A percentile compares a stretch with the other conserved stretches of the same genome.
These are phyloP conservation scores for Paecilomyces niveus DNA, from an alignment of 2,329 filamentous ascomycete species.

Conservation along the genomic window DNA sequence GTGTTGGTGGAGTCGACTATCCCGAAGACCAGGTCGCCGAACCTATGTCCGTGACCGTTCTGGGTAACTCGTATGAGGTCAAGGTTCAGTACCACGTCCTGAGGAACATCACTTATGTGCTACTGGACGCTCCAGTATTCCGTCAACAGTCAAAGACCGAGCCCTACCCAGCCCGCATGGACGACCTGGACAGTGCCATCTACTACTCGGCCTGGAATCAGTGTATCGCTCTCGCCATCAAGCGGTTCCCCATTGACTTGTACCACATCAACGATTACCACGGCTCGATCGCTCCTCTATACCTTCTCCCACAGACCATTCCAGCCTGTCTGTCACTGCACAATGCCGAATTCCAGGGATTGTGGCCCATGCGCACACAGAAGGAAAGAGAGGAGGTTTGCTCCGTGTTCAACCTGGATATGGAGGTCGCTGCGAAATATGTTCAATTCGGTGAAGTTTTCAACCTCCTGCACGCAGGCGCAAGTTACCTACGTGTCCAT, in stretches of 20 bases:
- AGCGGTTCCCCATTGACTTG: conserved; percentile 56
- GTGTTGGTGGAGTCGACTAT: conserved; percentile 58
- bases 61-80: conserved; percentile 55
- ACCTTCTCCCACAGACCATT: conserved; percentile 56
- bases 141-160: conserved; percentile 56
- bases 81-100: conserved; percentile 57
- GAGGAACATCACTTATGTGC: conserved; percentile 61
- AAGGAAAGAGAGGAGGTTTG: conserved; percentile 58
- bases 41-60: conserved; percentile 56
- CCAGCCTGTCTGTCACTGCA: conserved; percentile 59
- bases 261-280: conserved; percentile 64
- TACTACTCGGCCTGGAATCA: conserved; percentile 66
- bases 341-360: conserved; percentile 62
- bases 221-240: conserved; percentile 58
- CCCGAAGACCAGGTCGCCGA: conserved; percentile 53
- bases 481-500: conserved; percentile 58
- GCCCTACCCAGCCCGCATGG: conserved; percentile 62
- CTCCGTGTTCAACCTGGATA: conserved; percentile 55
- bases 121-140: conserved; percentile 61
- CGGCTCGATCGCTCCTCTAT: conserved; percentile 56
- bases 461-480: conserved; percentile 61
- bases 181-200: conserved; percentile 60
- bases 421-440: conserved; percentile 52
- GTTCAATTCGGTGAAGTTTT: conserved; percentile 64
- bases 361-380: conserved; percentile 60